Evolutionary conservation across 2,329 filamentous ascomycete species (phyloP).

Genomic region (Fonsecaea multimorphosa): DNA sequence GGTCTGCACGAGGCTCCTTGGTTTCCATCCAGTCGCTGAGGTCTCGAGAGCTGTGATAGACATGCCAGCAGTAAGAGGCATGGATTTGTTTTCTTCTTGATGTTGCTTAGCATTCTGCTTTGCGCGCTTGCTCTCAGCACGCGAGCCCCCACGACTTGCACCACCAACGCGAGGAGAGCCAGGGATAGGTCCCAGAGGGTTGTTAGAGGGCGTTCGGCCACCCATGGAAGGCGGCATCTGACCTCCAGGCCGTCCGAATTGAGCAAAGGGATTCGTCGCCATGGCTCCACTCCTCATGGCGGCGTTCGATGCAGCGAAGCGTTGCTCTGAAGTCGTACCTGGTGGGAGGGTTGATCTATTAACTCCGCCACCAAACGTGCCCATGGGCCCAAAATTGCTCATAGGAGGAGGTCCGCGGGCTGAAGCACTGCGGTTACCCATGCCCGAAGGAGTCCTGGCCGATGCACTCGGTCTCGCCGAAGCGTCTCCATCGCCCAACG

Average conservation of each 20-base stretch:
- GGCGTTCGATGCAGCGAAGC: conserved; percentile 70
- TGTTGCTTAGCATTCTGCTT: conserved; percentile 63
- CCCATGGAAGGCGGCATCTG: conserved; percentile 66
- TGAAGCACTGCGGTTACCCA: conserved; percentile 58
- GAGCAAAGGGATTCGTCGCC: conserved; percentile 61
- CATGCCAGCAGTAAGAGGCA: conserved; percentile 86
- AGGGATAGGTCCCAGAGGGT: conserved; percentile 63
- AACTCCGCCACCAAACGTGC: conserved; percentile 63
- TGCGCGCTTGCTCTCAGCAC: conserved; percentile 56
- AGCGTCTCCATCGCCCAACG: conserved; percentile 75
- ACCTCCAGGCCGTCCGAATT: conserved; percentile 64
- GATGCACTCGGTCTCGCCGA: conserved; percentile 69
- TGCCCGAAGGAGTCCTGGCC: conserved; percentile 56
- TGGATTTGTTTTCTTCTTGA: conserved; percentile 76
- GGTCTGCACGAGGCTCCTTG: conserved; percentile 67
- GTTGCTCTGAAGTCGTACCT: conserved; percentile 77
- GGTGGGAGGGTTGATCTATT: conserved; percentile 67
- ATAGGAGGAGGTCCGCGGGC: conserved; percentile 59
- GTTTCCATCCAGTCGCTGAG: conserved; percentile 86
- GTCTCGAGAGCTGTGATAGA: conserved; percentile 80
- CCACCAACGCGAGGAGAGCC: conserved; percentile 73
- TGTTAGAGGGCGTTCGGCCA: conserved; percentile 61
- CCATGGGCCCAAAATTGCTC: conserved; percentile 67
- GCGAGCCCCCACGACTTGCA: conserved; percentile 63
- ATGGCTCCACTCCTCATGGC: conserved; percentile 50